phyloP scores from a whole-genome alignment of 345 rosid species.

The Eucalyptus brandiana region DNA sequence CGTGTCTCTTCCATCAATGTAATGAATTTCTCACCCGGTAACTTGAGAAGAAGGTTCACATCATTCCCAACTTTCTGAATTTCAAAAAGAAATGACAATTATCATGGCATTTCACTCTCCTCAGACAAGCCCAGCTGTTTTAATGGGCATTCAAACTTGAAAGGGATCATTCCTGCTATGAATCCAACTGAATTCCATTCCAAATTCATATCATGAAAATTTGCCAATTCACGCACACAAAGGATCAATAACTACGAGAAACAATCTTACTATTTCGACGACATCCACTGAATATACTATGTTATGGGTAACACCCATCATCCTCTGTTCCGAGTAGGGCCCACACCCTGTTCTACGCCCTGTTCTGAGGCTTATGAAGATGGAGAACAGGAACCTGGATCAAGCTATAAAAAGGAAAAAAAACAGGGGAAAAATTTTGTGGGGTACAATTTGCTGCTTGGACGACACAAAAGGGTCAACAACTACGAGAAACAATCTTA shows the following conservation, averaged over 20 bases:
- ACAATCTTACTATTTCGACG: too few species aligned
- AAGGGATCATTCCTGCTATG: too few species aligned
- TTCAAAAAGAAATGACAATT: not conserved
- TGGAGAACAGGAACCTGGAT: not conserved
- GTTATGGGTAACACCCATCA: not conserved
- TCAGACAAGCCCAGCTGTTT: not conserved
- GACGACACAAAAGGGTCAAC: too few species aligned
- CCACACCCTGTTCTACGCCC: too few species aligned
- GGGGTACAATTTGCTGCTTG: not conserved
- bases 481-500: not conserved
- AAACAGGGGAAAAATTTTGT: not conserved
- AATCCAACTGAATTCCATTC: not conserved
- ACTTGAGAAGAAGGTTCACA: not conserved
- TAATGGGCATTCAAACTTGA: not conserved
- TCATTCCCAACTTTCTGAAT: not conserved
- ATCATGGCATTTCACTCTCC: not conserved
- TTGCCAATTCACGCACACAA: too few species aligned
- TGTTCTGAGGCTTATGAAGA: not conserved
- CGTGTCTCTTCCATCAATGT: not conserved
- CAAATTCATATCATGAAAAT: not conserved
- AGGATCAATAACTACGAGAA: too few species aligned
- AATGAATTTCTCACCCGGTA: not conserved
- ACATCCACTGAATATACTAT: too few species aligned
- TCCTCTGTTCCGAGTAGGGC: not conserved
- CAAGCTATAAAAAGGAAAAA: not conserved